Evolutionary conservation across 2,329 filamentous ascomycete species (phyloP).

Genomic region (Trichophyton verrucosum): DNA sequence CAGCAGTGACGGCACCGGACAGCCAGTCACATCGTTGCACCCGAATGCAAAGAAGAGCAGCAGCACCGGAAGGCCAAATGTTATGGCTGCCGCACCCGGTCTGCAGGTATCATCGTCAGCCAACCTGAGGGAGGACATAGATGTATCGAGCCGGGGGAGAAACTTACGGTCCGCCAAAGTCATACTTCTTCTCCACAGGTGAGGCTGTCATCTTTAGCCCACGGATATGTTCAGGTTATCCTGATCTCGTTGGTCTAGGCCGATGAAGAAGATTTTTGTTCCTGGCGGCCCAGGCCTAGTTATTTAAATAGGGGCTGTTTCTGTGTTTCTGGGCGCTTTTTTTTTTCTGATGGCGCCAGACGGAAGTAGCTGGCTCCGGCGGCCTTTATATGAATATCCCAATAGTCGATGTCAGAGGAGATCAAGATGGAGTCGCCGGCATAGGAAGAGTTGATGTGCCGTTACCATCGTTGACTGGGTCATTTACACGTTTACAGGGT

Average conservation of each 20-base stretch:
- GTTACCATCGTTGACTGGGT: too few relatives aligned
- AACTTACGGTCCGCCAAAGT: constrained; percentile 3
- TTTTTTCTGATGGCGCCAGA: not conserved
- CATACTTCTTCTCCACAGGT: not conserved
- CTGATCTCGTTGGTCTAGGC: not conserved
- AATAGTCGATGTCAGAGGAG: not conserved
- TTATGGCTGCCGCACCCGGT: constrained; percentile 39
- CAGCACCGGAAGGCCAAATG: constrained; percentile 65
- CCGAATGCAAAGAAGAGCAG: constrained; percentile 69
- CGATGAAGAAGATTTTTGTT: not conserved
- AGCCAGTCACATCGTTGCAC: constrained; percentile 88
- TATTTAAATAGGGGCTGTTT: not conserved
- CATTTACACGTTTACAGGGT: too few relatives aligned
- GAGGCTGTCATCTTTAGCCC: not conserved
- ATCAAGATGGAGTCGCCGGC: not conserved
- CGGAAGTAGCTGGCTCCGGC: not conserved
- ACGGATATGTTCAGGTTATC: not conserved
- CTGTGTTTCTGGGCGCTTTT: too few relatives aligned
- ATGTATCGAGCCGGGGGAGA: not conserved
- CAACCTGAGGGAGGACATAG: too few relatives aligned
- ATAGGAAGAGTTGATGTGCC: not conserved
- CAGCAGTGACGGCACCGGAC: constrained; percentile 71
- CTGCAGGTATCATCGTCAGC: not conserved
- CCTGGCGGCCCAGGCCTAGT: not conserved
- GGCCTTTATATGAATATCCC: not conserved